phyloP scores from a whole-genome alignment of 768 basidiomycete species.

The Mycena polygramma region DNA sequence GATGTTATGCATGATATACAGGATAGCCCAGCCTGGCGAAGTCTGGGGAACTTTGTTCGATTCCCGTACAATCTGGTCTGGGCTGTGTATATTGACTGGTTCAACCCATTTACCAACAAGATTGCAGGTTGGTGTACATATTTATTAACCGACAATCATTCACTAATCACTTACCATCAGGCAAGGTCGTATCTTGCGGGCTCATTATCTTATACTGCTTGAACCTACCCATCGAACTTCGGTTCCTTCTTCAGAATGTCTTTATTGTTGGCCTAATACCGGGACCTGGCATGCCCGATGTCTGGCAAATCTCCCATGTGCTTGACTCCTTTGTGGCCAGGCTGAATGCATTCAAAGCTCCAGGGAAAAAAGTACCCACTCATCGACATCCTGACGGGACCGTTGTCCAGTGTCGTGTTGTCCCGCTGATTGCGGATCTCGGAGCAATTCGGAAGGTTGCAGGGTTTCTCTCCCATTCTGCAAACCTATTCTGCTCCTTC shows the following conservation, averaged over 20 bases:
- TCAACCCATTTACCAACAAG: slow-evolving; percentile 43
- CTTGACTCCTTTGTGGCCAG: slow-evolving; percentile 30
- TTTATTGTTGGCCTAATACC: slow-evolving; percentile 36
- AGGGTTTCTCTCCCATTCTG: slow-evolving; percentile 33
- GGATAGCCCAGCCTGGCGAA: slow-evolving; percentile 34
- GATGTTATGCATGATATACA: slow-evolving; percentile 18
- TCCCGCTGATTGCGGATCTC: slow-evolving; percentile 33
- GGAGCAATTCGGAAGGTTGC: slow-evolving; percentile 35
- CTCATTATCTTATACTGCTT: slow-evolving; percentile 30
- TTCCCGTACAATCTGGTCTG: slow-evolving; percentile 38
- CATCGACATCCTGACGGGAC: slow-evolving; percentile 30
- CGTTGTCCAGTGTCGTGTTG: slow-evolving; percentile 19
- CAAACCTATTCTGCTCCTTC: slow-evolving; percentile 20
- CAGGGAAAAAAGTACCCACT: slow-evolving; percentile 20
- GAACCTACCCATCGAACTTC: slow-evolving; percentile 31
- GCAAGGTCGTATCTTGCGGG: slow-evolving; percentile 36
- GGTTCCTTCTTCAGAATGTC: slow-evolving; percentile 27
- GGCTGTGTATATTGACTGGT: slow-evolving; percentile 43
- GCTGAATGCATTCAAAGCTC: slow-evolving; percentile 18
- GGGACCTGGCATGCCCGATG: slow-evolving; percentile 28
- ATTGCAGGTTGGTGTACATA: slow-evolving; percentile 29
- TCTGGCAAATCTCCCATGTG: slow-evolving; percentile 34
- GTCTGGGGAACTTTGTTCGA: slow-evolving; percentile 2
- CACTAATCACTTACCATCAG: background rate
- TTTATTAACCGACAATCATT: background rate